A percentile compares a stretch with the other conserved stretches of the same genome.
phyloP scores from a whole-genome alignment of 2,329 filamentous ascomycete species.

The Clarireedia homoeocarpa region DNA sequence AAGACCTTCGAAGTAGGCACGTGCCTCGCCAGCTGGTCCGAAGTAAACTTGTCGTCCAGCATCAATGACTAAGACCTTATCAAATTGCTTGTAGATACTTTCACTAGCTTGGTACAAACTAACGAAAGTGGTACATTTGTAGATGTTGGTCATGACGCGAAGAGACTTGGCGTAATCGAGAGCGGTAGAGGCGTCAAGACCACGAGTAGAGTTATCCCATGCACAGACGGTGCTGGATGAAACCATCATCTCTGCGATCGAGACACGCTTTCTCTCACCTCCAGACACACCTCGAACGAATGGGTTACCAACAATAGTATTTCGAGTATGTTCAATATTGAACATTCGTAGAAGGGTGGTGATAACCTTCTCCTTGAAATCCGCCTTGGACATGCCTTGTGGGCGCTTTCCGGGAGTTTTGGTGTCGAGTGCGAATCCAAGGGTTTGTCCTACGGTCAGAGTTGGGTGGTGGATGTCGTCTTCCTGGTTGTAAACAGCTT shows the following conservation, averaged over 20 bases:
- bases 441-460: conserved; percentile 69
- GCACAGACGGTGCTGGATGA: conserved; percentile 66
- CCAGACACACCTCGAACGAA: conserved; percentile 66
- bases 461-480: conserved; percentile 69
- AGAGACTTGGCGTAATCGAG: conserved; percentile 67
- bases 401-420: conserved; percentile 78
- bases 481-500: conserved; percentile 72
- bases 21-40: conserved; percentile 59
- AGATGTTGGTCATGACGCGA: conserved; percentile 68
- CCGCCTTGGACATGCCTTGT: conserved; percentile 55
- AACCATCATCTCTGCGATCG: conserved; percentile 69
- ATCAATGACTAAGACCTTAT: conserved; percentile 75
- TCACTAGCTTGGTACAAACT: conserved; percentile 64
- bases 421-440: conserved; percentile 67
- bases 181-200: conserved; percentile 70
- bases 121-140: conserved; percentile 60
- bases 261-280: conserved; percentile 73
- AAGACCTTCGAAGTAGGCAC: conserved; percentile 58
- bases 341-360: conserved; percentile 70
- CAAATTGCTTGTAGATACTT: conserved; percentile 64
- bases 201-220: conserved; percentile 75
- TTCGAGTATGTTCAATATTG: conserved; percentile 65
- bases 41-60: conserved; percentile 60
- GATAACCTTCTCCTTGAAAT: conserved; percentile 60
- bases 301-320: conserved; percentile 65